Evolutionary conservation across 2,329 filamentous ascomycete species (phyloP).

Genomic region (Pseudofabraea citricarpa): DNA sequence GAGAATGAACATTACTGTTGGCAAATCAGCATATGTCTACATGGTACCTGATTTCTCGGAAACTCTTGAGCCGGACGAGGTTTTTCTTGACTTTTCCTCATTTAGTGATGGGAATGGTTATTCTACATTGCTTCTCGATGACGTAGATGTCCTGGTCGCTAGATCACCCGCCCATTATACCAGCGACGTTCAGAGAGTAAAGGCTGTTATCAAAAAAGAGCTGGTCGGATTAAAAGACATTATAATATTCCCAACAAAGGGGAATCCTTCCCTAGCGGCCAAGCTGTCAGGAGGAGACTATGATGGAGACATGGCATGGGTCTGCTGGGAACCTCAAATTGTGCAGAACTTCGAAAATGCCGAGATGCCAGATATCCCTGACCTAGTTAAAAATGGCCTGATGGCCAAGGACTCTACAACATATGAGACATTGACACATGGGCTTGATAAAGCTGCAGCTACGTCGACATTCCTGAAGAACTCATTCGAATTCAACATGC

Average conservation of each 20-base stretch:
- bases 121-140: constrained; percentile 48
- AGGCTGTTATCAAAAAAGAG: constrained; percentile 50
- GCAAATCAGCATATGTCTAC: constrained; percentile 54
- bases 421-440: constrained; percentile 19
- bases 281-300: constrained; percentile 77
- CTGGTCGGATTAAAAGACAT: constrained; percentile 71
- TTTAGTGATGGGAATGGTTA: constrained; percentile 52
- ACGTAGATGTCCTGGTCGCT: constrained; percentile 59
- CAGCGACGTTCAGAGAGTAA: constrained; percentile 69
- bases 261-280: constrained; percentile 57
- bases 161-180: constrained; percentile 64
- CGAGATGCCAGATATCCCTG: constrained; percentile 37
- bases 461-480: constrained; percentile 41
- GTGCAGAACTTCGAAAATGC: constrained; percentile 64
- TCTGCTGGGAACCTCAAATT: constrained; percentile 67
- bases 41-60: constrained; percentile 66
- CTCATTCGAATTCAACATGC: constrained; percentile 54
- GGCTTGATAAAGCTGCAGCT: constrained; percentile 2
- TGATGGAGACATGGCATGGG: constrained; percentile 74
- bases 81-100: constrained; percentile 63
- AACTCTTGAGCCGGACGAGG: constrained; percentile 56
- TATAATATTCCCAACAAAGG: constrained; percentile 67
- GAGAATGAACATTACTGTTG: constrained; percentile 56
- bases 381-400: constrained; percentile 43
- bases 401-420: constrained; percentile 43